Evolutionary conservation across 225 moss, liverwort and hornwort species (phyloP).

Genomic region (Bryum argenteum): DNA sequence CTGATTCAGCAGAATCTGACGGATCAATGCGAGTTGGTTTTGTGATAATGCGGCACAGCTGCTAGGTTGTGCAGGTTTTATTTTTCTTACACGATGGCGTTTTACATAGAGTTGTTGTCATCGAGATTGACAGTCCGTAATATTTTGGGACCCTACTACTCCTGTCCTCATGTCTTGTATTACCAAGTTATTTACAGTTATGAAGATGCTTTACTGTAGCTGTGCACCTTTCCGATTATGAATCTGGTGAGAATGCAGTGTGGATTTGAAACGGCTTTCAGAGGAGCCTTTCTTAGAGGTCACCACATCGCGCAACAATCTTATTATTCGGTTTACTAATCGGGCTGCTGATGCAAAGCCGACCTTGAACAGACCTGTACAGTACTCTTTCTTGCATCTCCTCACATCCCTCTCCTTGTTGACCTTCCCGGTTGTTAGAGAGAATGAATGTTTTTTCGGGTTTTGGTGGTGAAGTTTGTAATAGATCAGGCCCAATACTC

Average conservation of each 20-base stretch:
- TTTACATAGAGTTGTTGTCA: no score
- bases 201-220: neutral
- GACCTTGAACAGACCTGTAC: slow-evolving; percentile 85
- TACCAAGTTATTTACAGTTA: neutral
- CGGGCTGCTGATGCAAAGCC: slow-evolving; percentile 79
- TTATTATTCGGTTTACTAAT: slow-evolving; percentile 83
- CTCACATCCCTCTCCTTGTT: slow-evolving; percentile 30
- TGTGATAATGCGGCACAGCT: neutral
- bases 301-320: slow-evolving; percentile 79
- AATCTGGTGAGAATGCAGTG: slow-evolving; percentile 54
- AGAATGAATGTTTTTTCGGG: neutral
- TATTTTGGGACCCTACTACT: neutral
- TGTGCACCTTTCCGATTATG: slow-evolving; percentile 18
- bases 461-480: neutral
- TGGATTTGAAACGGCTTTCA: slow-evolving; percentile 83
- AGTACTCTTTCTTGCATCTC: slow-evolving; percentile 56
- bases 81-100: no score
- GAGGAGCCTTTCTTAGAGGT: slow-evolving; percentile 82
- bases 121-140: no score
- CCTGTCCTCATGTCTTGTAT: neutral
- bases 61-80: neutral
- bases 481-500: neutral
- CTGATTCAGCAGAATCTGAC: neutral
- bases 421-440: slow-evolving; percentile 2
- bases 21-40: neutral